Evolutionary conservation across 192 early-diverging fungal species (phyloP).

Genomic region (Podila clonocystis): DNA sequence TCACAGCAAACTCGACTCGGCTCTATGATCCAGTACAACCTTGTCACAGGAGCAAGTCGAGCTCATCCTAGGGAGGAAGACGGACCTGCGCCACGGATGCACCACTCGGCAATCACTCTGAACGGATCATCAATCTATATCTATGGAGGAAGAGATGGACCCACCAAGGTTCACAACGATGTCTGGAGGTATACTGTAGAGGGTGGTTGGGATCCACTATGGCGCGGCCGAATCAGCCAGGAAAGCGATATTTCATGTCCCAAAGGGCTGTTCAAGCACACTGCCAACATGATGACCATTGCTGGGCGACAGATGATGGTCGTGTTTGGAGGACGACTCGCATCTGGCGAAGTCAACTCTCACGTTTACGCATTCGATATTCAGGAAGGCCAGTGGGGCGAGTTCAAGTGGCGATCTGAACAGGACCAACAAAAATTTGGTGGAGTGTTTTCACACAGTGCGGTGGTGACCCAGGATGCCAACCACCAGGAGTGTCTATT

Average conservation of each 20-base stretch:
- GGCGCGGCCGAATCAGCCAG: slow-evolving; percentile 24
- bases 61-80: slow-evolving; percentile 7
- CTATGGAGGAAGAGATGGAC: slow-evolving; percentile 44
- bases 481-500: slow-evolving; percentile 9
- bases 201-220: slow-evolving; percentile 24
- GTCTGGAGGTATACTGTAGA: slow-evolving; percentile 33
- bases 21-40: slow-evolving; percentile 18
- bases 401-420: slow-evolving; percentile 6
- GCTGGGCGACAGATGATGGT: slow-evolving; percentile 45
- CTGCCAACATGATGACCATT: slow-evolving; percentile 41
- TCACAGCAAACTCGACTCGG: slow-evolving; percentile 31
- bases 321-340: slow-evolving; percentile 26
- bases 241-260: slow-evolving; percentile 4
- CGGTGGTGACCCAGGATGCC: slow-evolving; percentile 14
- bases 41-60: slow-evolving; percentile 8
- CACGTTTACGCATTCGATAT: slow-evolving; percentile 37
- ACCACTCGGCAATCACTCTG: slow-evolving; percentile 28
- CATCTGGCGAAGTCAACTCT: slow-evolving; percentile 21
- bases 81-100: slow-evolving; percentile 39
- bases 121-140: slow-evolving; percentile 28
- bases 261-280: slow-evolving; percentile 38
- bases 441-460: slow-evolving; percentile 32
- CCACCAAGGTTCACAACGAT: slow-evolving; percentile 43
- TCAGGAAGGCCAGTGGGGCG: slow-evolving; percentile 32
- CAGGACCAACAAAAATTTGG: background rate